Conservation (phyloP, 179 eudicot species). For the Drosera spatulata region DNA sequence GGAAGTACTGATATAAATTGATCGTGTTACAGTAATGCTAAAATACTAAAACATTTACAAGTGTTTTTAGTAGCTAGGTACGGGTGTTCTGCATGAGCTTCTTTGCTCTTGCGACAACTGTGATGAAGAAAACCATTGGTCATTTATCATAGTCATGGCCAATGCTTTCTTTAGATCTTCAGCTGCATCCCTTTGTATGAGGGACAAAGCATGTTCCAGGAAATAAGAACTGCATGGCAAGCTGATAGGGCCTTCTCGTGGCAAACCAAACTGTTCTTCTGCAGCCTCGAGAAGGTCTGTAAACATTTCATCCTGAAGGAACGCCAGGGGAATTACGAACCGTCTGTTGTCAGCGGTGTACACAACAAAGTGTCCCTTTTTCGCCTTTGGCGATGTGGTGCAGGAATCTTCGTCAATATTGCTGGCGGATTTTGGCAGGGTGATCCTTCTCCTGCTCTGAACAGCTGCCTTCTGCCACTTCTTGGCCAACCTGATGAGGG, state of each 20-base stretch:
- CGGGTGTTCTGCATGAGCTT: too few relatives aligned
- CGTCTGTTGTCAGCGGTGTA: slow-evolving; percentile 8
- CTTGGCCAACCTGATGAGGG: slow-evolving; percentile 21
- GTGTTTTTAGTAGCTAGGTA: too few relatives aligned
- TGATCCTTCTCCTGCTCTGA: slow-evolving; percentile 8
- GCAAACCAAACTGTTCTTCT: slow-evolving; percentile 19
- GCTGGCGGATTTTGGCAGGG: slow-evolving; percentile 1
- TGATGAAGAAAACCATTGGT: background rate
- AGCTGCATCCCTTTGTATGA: slow-evolving; percentile 5
- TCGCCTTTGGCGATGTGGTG: background rate
- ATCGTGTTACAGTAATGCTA: too few relatives aligned
- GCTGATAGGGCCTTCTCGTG: slow-evolving; percentile 9
- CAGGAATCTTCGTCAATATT: background rate
- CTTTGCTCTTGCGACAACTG: background rate
- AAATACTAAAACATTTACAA: too few relatives aligned
- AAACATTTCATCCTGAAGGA: slow-evolving; percentile 11
- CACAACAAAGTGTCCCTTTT: slow-evolving; percentile 13
- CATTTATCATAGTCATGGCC: slow-evolving; percentile 2
- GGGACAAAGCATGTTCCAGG: slow-evolving; percentile 9
- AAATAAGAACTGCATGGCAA: slow-evolving; percentile 12
- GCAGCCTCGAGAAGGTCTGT: slow-evolving; percentile 9
- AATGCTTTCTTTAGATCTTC: slow-evolving; percentile 6
- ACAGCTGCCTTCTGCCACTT: slow-evolving; percentile 27
- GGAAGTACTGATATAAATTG: too few relatives aligned
- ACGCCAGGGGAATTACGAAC: slow-evolving; percentile 13